A percentile compares a stretch with the other conserved stretches of the same genome.
These are phyloP conservation scores for Amaranthus palmeri DNA, from an alignment of 148 eudicot species.

Conservation along the genomic window DNA sequence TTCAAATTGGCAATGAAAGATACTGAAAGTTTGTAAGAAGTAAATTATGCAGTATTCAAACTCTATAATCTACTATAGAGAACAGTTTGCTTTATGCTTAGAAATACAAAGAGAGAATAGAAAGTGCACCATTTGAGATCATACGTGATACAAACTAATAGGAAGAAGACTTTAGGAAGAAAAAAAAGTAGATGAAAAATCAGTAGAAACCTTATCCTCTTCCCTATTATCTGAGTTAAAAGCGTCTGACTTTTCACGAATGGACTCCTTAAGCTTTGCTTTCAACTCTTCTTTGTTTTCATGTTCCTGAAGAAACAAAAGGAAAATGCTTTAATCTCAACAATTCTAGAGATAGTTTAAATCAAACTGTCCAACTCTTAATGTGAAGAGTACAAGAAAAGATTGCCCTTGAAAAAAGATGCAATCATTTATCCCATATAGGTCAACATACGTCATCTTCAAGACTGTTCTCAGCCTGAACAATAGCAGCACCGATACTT, in stretches of 20 bases:
- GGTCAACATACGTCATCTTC: slow-evolving; percentile 60
- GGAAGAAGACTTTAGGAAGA: not conserved
- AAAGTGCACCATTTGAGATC: too few relatives aligned
- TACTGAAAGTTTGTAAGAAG: too few relatives aligned
- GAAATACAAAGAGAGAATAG: too few relatives aligned
- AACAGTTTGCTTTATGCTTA: too few relatives aligned
- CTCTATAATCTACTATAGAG: too few relatives aligned
- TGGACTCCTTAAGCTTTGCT: slow-evolving; percentile 63
- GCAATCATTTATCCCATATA: slow-evolving; percentile 26
- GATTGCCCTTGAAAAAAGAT: slow-evolving; percentile 12
- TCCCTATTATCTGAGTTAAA: slow-evolving; percentile 64
- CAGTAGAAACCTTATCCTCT: slow-evolving; percentile 76
- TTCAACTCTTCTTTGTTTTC: slow-evolving; percentile 90
- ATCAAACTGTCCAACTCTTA: not conserved
- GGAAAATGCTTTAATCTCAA: not conserved
- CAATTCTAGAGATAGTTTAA: not conserved
- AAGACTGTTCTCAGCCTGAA: slow-evolving; percentile 72
- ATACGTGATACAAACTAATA: too few relatives aligned
- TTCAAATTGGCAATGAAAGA: too few relatives aligned
- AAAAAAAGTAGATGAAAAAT: not conserved
- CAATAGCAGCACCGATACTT: slow-evolving; percentile 86
- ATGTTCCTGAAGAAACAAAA: slow-evolving; percentile 34
- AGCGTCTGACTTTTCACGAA: slow-evolving; percentile 79
- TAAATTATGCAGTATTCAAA: too few relatives aligned
- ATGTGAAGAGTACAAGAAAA: slow-evolving; percentile 7